Conservation (phyloP, 2,329 filamentous ascomycete genomes). For the Colletotrichum abscissum region DNA sequence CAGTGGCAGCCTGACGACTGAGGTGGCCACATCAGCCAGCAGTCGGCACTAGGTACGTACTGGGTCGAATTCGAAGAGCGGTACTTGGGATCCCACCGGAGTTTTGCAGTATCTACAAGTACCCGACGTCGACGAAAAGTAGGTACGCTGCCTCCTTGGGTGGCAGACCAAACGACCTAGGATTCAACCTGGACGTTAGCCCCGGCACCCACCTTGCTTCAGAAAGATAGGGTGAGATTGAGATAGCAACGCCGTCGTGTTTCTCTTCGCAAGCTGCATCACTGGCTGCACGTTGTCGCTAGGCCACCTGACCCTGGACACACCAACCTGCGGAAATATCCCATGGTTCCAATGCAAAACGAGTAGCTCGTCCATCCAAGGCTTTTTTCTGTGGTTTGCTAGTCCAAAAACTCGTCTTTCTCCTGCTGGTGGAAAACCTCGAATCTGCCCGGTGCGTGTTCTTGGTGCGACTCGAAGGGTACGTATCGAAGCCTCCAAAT, state of each 20-base stretch:
- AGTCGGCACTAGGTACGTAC: constrained; percentile 1
- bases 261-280: not conserved
- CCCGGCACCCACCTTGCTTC: constrained; percentile 29
- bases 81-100: not conserved
- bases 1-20: constrained; percentile 26
- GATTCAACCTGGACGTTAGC: constrained; percentile 18
- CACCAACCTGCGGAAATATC: constrained; percentile 11
- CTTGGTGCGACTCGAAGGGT: constrained; percentile 3
- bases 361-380: constrained; percentile 6
- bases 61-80: not conserved
- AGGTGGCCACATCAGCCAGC: constrained; percentile 4
- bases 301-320: constrained; percentile 20
- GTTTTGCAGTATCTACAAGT: not conserved
- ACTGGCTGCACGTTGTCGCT: not conserved
- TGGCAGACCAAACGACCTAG: constrained; percentile 11
- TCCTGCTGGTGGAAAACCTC: not conserved
- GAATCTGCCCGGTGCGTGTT: not conserved
- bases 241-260: constrained; percentile 12
- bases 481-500: constrained; percentile 22
- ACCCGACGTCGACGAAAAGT: not conserved
- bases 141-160: not conserved
- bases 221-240: constrained; percentile 27
- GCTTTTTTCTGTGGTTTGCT: not conserved
- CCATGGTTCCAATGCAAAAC: constrained; percentile 18
- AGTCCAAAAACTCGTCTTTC: constrained; percentile 1